Evolutionary conservation across 2,329 filamentous ascomycete genomes (phyloP), one percentile per base, ranked within the genome.

Genomic region (Albifimbria verrucaria): DNA sequence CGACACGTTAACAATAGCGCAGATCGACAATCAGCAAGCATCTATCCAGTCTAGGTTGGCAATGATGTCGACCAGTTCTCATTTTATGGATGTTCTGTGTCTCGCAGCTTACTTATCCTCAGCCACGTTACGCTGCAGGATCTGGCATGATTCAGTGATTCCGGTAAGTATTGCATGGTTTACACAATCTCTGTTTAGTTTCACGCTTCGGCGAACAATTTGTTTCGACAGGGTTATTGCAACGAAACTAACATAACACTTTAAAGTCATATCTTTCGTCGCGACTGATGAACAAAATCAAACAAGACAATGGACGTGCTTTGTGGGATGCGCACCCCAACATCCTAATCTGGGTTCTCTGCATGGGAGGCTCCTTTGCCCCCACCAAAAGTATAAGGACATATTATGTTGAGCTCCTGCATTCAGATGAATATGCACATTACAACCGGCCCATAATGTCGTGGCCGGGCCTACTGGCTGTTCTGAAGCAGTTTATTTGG

Each of bases 91-190:
- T 2, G 73, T 68, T 51, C 74, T 69, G n/a, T 58, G 65, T 44
- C 60, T 76, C 1, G 73, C 69, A 2, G 68, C 70, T 9, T 77
- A 75, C 59, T 26, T 77, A n/a, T 72, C 68, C 50, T 71, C 73
- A 3, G 59, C 53, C 7, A 73, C 70, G 66, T 48, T 76, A 0
- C 64, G 73, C 42, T 76, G 73, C 55, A 75, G 63, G 28, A 23
- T 72, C 4, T 77, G 74, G 74, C 60, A 66, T 17, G 59, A 62
- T 24, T 68, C 62, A 11, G 59, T 67, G 0, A 68, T 77, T 53
- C 74, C 74, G 0, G 73, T 76, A 59, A 54, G 72, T 56, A 26
- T 0, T 3, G 1, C 10, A 21, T 9, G 5, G 0, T 0, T 7
- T 23, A 11, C n/a, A 7, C 65, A 25, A 25, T 48, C 20, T 24